phyloP scores from a whole-genome alignment of 2,329 filamentous ascomycete genomes.

The Fusarium dlaminii region DNA sequence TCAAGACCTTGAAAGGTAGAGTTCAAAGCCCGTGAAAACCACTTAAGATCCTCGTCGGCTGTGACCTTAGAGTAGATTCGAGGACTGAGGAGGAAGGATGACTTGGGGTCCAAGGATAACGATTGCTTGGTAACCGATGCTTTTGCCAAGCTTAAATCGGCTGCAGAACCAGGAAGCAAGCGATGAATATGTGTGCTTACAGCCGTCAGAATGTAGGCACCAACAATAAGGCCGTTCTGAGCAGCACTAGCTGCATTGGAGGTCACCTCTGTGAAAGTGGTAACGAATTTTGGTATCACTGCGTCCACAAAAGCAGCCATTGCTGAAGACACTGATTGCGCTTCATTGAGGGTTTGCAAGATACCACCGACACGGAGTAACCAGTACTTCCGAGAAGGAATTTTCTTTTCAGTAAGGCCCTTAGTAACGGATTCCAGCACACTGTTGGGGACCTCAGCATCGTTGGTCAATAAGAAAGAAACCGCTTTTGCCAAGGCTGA shows the following conservation, averaged over 20 bases:
- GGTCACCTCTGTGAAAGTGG: constrained; percentile 80
- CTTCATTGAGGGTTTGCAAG: constrained; percentile 64
- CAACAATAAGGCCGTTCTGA: constrained; percentile 84
- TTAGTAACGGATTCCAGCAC: constrained; percentile 79
- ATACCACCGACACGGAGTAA: constrained; percentile 77
- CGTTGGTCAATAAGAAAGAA: constrained; percentile 68
- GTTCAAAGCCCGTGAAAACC: constrained; percentile 77
- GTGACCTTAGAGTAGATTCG: constrained; percentile 85
- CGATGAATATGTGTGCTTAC: constrained; percentile 66
- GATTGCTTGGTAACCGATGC: constrained; percentile 71
- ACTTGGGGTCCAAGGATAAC: constrained; percentile 78
- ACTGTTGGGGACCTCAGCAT: constrained; percentile 69
- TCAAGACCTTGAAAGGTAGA: constrained; percentile 66
- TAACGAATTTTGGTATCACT: constrained; percentile 65
- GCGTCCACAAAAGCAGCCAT: constrained; percentile 62
- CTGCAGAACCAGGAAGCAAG: constrained; percentile 63
- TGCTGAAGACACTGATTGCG: constrained; percentile 56
- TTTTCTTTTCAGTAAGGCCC: constrained; percentile 86
- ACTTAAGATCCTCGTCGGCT: constrained; percentile 78
- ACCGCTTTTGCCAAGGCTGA: constrained; percentile 74
- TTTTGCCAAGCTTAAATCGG: constrained; percentile 60
- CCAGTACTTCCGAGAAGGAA: constrained; percentile 82
- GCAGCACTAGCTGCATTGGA: constrained; percentile 81
- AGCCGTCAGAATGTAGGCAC: constrained; percentile 78
- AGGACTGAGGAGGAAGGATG: constrained; percentile 86